Base-by-base conservation (phyloP, 345 rosid genomes). In the Excoecaria cochinchinensis region DNA sequence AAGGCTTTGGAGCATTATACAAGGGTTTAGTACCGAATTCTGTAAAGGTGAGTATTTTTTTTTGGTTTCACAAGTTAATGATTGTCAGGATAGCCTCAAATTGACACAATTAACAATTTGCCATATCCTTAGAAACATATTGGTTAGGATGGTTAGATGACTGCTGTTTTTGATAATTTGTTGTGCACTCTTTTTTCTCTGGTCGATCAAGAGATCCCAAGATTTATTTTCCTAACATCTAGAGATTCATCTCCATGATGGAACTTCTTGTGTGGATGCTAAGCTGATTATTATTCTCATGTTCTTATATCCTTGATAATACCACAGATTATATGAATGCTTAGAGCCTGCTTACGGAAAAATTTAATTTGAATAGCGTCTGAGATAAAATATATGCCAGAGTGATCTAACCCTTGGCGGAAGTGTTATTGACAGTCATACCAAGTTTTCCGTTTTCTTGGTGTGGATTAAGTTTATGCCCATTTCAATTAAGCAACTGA, bases 11-110 rank as follows among this genome's bases (percentile, higher is more conserved):
- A 73, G 94, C 97, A 71, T 76, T 93, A 38, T 93, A 91, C 90
- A 91, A 91, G 87, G 97, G 98, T 67, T 80, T 93, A 80, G 86
- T 93, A 63, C 97, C 98, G 57, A 93, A 93, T 82, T 91, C 97
- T 10, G 94, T 91, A 64, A 93, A 93, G 97, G 97, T 91, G 55
- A 70, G 88, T 78, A 19, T 7, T 42, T 56, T 16, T 60, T 11
- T 63, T n/a, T 1, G 6, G 36, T 55, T 48, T 64, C 22, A 4
- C 3, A 5, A 14, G 52, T 51, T 38, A 44, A 58, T 31, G 15
- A 39, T 8, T n/a, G 4, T 39, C 61, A 52, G 40, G 36, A 13
- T 14, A 31, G 11, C 50, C 25, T 73, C 44, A 19, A 47, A 5
- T 10, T 72, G 24, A 17, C 31, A 50, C 6, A 3, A 40, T 57